phyloP scores from a whole-genome alignment of 1,284 basidiomycete species.

The Amylostereum areolatum region DNA sequence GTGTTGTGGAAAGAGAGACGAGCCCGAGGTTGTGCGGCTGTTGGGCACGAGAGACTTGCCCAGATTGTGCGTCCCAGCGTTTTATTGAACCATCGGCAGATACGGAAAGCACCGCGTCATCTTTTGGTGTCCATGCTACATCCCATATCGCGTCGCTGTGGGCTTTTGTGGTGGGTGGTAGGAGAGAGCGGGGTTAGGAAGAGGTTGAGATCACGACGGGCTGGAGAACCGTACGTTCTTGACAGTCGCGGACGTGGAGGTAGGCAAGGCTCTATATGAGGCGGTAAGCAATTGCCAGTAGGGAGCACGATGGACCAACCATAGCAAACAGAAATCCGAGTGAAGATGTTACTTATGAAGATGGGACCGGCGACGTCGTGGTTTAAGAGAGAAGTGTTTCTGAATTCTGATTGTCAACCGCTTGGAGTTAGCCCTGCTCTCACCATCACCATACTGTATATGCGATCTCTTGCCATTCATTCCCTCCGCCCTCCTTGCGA shows the following conservation, averaged over 20 bases:
- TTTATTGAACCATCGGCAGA: slow-evolving; percentile 73
- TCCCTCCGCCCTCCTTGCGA: no score
- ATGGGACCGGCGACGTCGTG: no score
- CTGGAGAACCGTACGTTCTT: slow-evolving; percentile 53
- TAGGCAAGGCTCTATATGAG: slow-evolving; percentile 66
- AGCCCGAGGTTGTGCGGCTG: slow-evolving; percentile 72
- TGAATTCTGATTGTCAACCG: no score
- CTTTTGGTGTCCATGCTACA: slow-evolving; percentile 60
- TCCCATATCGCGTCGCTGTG: slow-evolving; percentile 82
- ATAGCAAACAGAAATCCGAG: no score
- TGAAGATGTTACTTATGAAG: no score
- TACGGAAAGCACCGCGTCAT: slow-evolving; percentile 59
- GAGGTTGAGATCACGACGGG: slow-evolving; percentile 9
- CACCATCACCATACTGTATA: no score
- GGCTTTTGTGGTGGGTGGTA: slow-evolving; percentile 48
- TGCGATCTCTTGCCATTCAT: no score
- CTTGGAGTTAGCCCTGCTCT: no score
- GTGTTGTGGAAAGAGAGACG: slow-evolving; percentile 61
- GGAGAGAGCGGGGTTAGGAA: slow-evolving; percentile 7
- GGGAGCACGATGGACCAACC: no score
- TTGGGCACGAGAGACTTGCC: slow-evolving; percentile 57
- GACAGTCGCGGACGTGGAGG: slow-evolving; percentile 60
- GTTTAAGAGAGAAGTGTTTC: no score
- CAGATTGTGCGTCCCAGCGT: slow-evolving; percentile 61
- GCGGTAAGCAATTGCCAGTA: no score